Conservation (phyloP, 2,329 filamentous ascomycete species). For the Bipolaris gigantea region DNA sequence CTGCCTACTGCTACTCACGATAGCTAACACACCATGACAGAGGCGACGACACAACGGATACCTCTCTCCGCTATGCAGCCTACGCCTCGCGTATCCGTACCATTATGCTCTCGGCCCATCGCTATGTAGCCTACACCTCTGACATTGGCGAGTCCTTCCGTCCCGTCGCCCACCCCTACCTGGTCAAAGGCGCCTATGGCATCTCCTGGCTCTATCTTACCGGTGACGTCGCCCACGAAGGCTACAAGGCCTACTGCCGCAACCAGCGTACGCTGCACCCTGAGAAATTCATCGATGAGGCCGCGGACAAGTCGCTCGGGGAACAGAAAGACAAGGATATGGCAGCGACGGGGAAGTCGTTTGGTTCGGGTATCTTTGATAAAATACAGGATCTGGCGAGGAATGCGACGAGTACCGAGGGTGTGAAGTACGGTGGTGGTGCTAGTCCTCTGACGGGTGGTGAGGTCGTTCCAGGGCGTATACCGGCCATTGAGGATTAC, state of each 20-base stretch:
- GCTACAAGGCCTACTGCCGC: constrained; percentile 89
- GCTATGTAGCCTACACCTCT: constrained; percentile 95
- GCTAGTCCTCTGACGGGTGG: constrained; percentile 27
- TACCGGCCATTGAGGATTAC: constrained; percentile 84
- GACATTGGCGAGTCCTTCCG: constrained; percentile 97
- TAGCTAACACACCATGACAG: constrained; percentile 46
- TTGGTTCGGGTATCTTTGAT: constrained; percentile 15
- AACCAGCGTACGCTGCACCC: constrained; percentile 79
- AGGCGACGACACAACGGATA: constrained; percentile 78
- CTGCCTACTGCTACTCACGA: not conserved
- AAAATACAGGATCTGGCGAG: constrained; percentile 31
- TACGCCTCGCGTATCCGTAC: constrained; percentile 86
- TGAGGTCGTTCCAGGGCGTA: constrained; percentile 45
- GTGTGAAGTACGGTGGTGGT: constrained; percentile 25
- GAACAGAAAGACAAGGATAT: constrained; percentile 38
- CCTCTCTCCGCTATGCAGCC: constrained; percentile 84
- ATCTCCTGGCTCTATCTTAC: constrained; percentile 91
- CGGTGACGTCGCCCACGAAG: constrained; percentile 89
- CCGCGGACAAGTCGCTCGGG: constrained; percentile 13
- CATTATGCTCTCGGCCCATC: constrained; percentile 84
- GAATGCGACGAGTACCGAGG: constrained; percentile 23
- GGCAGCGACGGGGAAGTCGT: constrained; percentile 38
- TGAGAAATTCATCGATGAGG: constrained; percentile 46
- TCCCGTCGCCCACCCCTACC: constrained; percentile 81
- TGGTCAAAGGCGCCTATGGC: constrained; percentile 82